A percentile compares a stretch with the other conserved stretches of the same genome.
Evolutionary conservation across 2,329 filamentous ascomycete species (phyloP).

Genomic region (Cercospora brassicicola): DNA sequence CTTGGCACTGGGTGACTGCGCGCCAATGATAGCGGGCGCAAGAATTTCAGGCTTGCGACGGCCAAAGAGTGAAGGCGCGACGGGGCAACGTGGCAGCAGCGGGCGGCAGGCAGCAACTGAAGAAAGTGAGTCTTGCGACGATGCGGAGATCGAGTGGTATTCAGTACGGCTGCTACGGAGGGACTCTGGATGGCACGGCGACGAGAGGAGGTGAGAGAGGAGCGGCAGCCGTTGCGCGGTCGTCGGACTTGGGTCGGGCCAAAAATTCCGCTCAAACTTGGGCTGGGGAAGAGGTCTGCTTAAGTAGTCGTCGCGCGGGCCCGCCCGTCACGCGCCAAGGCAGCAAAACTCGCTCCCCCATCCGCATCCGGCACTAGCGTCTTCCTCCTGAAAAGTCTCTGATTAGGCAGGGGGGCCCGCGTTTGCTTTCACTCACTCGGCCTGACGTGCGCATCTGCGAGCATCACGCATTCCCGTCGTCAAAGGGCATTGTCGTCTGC

Average conservation of each 20-base stretch:
- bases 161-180: conserved; percentile 19
- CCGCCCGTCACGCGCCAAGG: not conserved
- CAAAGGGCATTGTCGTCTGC: not conserved
- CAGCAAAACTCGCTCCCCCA: not conserved
- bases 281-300: not conserved
- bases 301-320: conserved; percentile 6
- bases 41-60: not conserved
- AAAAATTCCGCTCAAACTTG: not conserved
- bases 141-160: not conserved
- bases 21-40: conserved; percentile 12
- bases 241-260: conserved; percentile 7
- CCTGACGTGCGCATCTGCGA: not conserved
- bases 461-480: not conserved
- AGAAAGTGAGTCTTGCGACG: conserved; percentile 12
- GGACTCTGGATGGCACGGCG: conserved; percentile 6
- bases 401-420: not conserved
- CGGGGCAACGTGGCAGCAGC: conserved; percentile 7
- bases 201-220: conserved; percentile 6
- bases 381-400: conserved; percentile 3
- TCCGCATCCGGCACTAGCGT: not conserved
- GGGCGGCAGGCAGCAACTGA: conserved; percentile 4
- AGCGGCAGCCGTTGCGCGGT: conserved; percentile 1
- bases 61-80: conserved; percentile 16
- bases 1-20: conserved; percentile 16
- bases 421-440: not conserved